Evolutionary conservation across 768 basidiomycete genomes (phyloP), one percentile per base, ranked within the genome.

Genomic region (Paxillus rubicundulus): DNA sequence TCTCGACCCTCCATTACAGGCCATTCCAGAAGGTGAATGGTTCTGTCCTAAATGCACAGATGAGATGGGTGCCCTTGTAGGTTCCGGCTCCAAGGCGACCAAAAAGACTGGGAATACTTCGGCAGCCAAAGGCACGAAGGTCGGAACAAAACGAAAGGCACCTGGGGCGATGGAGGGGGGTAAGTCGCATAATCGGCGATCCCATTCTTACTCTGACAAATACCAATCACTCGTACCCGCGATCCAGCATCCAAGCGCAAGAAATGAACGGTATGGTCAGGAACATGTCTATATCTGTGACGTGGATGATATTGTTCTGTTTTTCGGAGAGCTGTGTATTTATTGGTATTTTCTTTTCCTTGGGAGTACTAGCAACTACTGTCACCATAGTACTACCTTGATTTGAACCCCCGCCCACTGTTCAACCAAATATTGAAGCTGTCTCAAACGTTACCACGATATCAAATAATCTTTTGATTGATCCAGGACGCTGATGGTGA

Each of bases 21-120:
- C 77, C 4, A 74, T 95, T 16, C 95, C 95, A 0, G 87, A 89
- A 32, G 95, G 90, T 34, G 89, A 94, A 72, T 94, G 93, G 92
- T 92, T 92, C 76, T 96, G 93, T 62, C 84, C 87, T 0, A 75
- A 81, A 50, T 96, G 93, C 63, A 68, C 71, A 9, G 75, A 75
- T 32, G 77, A 80, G 18, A 85, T 85, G 4, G 80, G 79, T 9
- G 81, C 80, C 5, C 78, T 66, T 24, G 57, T 60, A 38, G 58
- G 20, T 55, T 40, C 47, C 17, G 21, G 54, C 40, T 49, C 60
- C 38, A 59, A 55, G 43, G 1, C 50, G 17, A 47, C 61, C 12
- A 59, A 57, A 34, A 60, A 70, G 67, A 41, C 47, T 55, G 40
- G 52, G 16, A 16, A 9, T 5, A 39, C 12, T 21, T 20, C 37